Conservation (phyloP, 1,139 yeast genomes). For the Protomyces inouyei region DNA sequence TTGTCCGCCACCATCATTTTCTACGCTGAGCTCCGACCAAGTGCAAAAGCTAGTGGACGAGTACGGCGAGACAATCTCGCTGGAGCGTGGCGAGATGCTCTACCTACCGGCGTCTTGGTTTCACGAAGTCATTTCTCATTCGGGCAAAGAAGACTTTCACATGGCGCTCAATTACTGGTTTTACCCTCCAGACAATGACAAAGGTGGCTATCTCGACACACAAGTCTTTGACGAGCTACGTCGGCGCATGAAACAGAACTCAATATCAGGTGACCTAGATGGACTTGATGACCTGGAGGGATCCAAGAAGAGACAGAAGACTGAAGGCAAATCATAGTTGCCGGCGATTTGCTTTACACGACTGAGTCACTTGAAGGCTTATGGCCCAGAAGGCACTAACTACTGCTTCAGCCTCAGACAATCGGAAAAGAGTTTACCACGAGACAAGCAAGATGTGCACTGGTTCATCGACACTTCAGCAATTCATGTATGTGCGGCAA, state of each 20-base stretch:
- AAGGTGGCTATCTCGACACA: neutral
- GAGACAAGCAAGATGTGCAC: no score
- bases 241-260: neutral
- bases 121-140: constrained; percentile 27
- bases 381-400: no score
- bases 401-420: no score
- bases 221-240: constrained; percentile 3
- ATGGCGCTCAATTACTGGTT: constrained; percentile 30
- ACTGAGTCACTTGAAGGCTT: no score
- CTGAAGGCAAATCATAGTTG: no score
- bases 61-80: constrained; percentile 3
- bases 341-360: no score
- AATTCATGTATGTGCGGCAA: no score
- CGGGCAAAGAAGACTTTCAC: constrained; percentile 13
- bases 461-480: no score
- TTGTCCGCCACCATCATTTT: constrained; percentile 16
- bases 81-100: constrained; percentile 21
- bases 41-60: neutral
- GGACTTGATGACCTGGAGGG: no score
- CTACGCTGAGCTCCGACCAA: constrained; percentile 1
- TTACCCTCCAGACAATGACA: constrained; percentile 16
- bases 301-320: no score
- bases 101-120: constrained; percentile 28
- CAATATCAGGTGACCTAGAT: neutral
- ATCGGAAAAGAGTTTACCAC: no score